These are phyloP conservation scores for Botryotinia narcissicola DNA, from an alignment of 2,329 filamentous ascomycete genomes.

Conservation along the genomic window DNA sequence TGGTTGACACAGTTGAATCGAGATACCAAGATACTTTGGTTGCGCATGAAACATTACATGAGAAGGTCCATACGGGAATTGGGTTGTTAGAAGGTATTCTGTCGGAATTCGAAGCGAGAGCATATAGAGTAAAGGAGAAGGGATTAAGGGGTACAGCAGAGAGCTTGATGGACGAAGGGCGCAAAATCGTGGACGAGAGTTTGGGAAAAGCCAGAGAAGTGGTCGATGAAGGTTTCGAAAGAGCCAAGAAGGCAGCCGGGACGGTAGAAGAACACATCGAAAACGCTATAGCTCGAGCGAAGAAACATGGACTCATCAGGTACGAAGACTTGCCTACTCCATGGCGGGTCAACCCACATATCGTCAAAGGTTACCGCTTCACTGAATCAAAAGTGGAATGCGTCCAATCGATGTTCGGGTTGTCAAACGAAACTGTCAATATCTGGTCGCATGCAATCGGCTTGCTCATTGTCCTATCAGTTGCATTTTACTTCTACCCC, in stretches of 20 bases:
- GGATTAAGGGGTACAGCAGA: conserved; percentile 71
- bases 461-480: conserved; percentile 78
- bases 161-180: conserved; percentile 73
- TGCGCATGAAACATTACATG: conserved; percentile 81
- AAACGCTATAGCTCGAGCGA: conserved; percentile 69
- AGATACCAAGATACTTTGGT: conserved; percentile 83
- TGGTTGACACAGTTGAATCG: conserved; percentile 88
- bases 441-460: conserved; percentile 96
- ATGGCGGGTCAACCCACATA: conserved; percentile 95
- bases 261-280: conserved; percentile 83
- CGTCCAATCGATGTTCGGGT: conserved; percentile 74
- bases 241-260: conserved; percentile 78
- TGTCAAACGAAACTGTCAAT: conserved; percentile 94
- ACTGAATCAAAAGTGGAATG: conserved; percentile 88
- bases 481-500: conserved; percentile 97
- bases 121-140: conserved; percentile 74
- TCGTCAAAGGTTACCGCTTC: conserved; percentile 88
- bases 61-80: conserved; percentile 86
- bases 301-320: conserved; percentile 76
- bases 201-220: conserved; percentile 72
- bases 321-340: conserved; percentile 90
- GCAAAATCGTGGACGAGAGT: conserved; percentile 76
- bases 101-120: conserved; percentile 78
- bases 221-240: conserved; percentile 76
- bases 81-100: conserved; percentile 83